Percentiles rank a stretch among this genome's conserved stretches.
Evolutionary conservation across 2,329 filamentous ascomycete species (phyloP).

Genomic region (Fusarium sp.): DNA sequence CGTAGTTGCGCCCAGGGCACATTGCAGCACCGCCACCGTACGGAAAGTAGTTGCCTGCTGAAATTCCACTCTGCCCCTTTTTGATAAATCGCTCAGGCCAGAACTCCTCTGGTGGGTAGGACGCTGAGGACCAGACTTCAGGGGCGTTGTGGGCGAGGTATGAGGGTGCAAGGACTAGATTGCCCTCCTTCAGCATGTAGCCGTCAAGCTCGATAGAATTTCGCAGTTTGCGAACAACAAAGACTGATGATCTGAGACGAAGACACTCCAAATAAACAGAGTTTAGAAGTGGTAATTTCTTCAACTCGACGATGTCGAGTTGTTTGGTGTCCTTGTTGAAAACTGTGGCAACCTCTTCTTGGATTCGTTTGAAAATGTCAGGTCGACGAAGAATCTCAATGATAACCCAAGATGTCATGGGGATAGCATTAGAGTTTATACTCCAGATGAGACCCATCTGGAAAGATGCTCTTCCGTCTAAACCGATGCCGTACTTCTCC

Average conservation of each 20-base stretch:
- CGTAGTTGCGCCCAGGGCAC: constrained; percentile 48
- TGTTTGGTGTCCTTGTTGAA: constrained; percentile 11
- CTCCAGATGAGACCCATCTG: constrained; percentile 47
- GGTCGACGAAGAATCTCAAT: constrained; percentile 43
- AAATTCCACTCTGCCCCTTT: constrained; percentile 24
- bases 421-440: constrained; percentile 47
- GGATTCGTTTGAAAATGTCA: constrained; percentile 34
- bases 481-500: constrained; percentile 41
- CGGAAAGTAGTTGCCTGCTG: constrained; percentile 44
- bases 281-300: constrained; percentile 38
- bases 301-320: constrained; percentile 33
- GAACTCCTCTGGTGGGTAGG: constrained; percentile 39
- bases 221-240: constrained; percentile 44
- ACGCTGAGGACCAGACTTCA: constrained; percentile 30
- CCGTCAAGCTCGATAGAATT: constrained; percentile 44
- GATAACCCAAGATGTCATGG: constrained; percentile 44
- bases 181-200: constrained; percentile 40
- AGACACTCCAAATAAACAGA: constrained; percentile 43
- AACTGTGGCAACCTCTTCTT: constrained; percentile 27
- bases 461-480: constrained; percentile 43
- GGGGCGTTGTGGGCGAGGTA: constrained; percentile 43
- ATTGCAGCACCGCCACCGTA: constrained; percentile 47
- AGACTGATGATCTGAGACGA: constrained; percentile 41
- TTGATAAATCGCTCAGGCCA: constrained; percentile 45
- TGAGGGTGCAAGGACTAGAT: constrained; percentile 42